Evolutionary conservation across 768 basidiomycete genomes (phyloP).

Genomic region (Lactarius evosmus): DNA sequence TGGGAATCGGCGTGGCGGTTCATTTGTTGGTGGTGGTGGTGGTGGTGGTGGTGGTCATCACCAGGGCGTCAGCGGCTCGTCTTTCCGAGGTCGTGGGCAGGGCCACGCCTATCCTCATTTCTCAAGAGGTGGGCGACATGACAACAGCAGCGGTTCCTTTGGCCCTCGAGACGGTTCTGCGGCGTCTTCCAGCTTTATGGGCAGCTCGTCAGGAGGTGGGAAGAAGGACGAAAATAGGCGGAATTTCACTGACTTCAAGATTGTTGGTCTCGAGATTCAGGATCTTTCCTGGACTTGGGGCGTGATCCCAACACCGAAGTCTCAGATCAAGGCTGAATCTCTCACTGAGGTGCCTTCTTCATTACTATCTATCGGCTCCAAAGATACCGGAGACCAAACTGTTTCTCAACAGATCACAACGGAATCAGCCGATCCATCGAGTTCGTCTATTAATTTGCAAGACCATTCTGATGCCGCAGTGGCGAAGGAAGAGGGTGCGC

Average conservation of each 20-base stretch:
- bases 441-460: conserved; percentile 6
- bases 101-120: conserved; percentile 40
- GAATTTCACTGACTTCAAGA: conserved; percentile 97
- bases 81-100: conserved; percentile 62
- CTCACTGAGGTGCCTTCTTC: conserved; percentile 36
- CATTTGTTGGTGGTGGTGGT: conserved; percentile 51
- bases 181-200: conserved; percentile 26
- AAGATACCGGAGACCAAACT: conserved; percentile 13
- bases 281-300: conserved; percentile 91
- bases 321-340: conserved; percentile 30
- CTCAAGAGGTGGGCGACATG: conserved; percentile 41
- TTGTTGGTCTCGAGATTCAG: conserved; percentile 83
- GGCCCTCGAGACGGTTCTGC: conserved; percentile 45
- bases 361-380: conserved; percentile 34
- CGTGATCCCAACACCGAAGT: conserved; percentile 39
- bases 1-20: conserved; percentile 63
- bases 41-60: conserved; percentile 41
- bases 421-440: conserved; percentile 16
- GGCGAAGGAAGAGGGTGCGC: conserved; percentile 8
- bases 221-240: conserved; percentile 87
- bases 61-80: conserved; percentile 26
- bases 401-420: conserved; percentile 3
- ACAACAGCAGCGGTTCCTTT: conserved; percentile 37
- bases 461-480: conserved; percentile 6
- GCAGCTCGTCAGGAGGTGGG: conserved; percentile 39